A percentile compares a stretch with the other conserved stretches of the same genome.
Evolutionary conservation across 1,284 basidiomycete genomes (phyloP).

Genomic region (Inonotus obliquus): DNA sequence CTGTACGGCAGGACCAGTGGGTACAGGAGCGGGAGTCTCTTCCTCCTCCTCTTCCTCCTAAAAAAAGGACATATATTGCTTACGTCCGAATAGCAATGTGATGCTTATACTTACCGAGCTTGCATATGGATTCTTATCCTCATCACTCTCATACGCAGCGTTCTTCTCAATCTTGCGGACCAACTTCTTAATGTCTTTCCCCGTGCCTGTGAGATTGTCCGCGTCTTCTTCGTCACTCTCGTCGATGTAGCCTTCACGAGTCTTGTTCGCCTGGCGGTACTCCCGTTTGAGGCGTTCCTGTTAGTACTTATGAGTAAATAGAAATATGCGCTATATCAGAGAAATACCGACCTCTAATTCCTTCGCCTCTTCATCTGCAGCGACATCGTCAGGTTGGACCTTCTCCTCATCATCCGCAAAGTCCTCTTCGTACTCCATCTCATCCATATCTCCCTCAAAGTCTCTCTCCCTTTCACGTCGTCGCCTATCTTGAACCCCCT

Average conservation of each 20-base stretch:
- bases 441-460: conserved; percentile 72
- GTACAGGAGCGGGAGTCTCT: conserved; percentile 41
- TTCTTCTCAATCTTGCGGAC: conserved; percentile 72
- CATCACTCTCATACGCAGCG: conserved; percentile 74
- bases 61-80: conserved; percentile 22
- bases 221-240: conserved; percentile 69
- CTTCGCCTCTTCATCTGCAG: conserved; percentile 75
- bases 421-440: conserved; percentile 79
- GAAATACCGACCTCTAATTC: conserved; percentile 69
- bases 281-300: conserved; percentile 83
- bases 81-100: not conserved
- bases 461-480: conserved; percentile 52
- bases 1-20: conserved; percentile 54
- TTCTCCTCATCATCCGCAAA: conserved; percentile 87
- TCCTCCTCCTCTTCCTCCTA: conserved; percentile 68
- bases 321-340: not conserved
- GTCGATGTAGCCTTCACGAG: conserved; percentile 60
- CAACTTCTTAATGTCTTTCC: conserved; percentile 73
- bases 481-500: conserved; percentile 42
- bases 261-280: conserved; percentile 73
- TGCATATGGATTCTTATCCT: conserved; percentile 77
- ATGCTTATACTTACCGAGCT: conserved; percentile 50
- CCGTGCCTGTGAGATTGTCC: conserved; percentile 58
- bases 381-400: conserved; percentile 59
- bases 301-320: not conserved